Evolutionary conservation across 2,329 filamentous ascomycete species (phyloP).

Genomic region (Emydomyces testavorans): DNA sequence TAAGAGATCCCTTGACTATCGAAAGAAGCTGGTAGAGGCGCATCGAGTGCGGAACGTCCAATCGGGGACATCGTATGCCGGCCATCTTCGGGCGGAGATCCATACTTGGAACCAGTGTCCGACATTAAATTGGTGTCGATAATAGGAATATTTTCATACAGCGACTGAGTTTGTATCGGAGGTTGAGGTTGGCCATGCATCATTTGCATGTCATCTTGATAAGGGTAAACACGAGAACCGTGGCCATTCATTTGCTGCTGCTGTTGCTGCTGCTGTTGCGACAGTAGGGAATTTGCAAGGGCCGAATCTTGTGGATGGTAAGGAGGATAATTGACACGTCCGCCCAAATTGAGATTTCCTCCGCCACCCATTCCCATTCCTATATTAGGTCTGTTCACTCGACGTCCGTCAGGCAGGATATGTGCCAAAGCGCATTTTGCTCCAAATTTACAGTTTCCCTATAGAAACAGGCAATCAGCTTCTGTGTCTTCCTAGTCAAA

Average conservation of each 20-base stretch:
- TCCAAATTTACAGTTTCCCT: constrained; percentile 99
- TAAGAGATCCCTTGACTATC: constrained; percentile 93
- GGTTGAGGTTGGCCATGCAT: constrained; percentile 34
- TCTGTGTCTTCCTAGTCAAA: not conserved
- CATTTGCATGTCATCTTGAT: constrained; percentile 35
- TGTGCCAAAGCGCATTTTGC: constrained; percentile 96
- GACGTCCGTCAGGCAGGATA: constrained; percentile 81
- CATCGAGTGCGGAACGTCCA: constrained; percentile 73
- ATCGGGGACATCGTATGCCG: constrained; percentile 70
- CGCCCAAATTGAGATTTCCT: constrained; percentile 51
- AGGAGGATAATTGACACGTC: constrained; percentile 54
- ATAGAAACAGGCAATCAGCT: constrained; percentile 10
- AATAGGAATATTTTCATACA: constrained; percentile 42
- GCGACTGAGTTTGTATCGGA: constrained; percentile 19
- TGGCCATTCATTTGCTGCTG: constrained; percentile 46
- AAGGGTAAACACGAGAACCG: constrained; percentile 34
- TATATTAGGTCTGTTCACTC: constrained; percentile 63
- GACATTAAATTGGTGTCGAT: constrained; percentile 50
- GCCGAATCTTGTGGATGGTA: constrained; percentile 57
- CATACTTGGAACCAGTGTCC: constrained; percentile 55
- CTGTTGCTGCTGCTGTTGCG: constrained; percentile 49
- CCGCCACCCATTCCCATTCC: constrained; percentile 41
- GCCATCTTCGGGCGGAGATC: constrained; percentile 69
- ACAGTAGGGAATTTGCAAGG: constrained; percentile 61
- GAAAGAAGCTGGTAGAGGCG: constrained; percentile 84